Percentiles rank a stretch among this genome's conserved stretches.
Evolutionary conservation across 208 protist genomes (phyloP).

Genomic region (Lotmaria passim): DNA sequence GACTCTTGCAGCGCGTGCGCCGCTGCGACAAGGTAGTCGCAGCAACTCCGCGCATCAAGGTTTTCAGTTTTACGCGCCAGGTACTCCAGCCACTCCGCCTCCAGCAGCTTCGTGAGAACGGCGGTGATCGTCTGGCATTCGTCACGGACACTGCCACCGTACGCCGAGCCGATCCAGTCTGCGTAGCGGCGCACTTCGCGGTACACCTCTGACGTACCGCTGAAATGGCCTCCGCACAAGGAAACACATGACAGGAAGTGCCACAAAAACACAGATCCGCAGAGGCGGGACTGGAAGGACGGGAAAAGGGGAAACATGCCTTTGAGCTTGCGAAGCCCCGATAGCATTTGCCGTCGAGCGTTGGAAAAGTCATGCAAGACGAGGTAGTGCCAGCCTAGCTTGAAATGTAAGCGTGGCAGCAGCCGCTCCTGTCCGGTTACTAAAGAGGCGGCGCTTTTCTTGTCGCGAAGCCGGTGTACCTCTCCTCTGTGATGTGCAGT

Average conservation of each 20-base stretch:
- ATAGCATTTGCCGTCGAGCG: slow-evolving; percentile 47
- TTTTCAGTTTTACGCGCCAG: slow-evolving; percentile 47
- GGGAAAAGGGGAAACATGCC: slow-evolving; percentile 42
- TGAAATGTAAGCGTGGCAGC: slow-evolving; percentile 46
- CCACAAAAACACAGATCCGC: slow-evolving; percentile 56
- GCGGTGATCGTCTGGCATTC: slow-evolving; percentile 46
- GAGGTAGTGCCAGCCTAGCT: slow-evolving; percentile 71
- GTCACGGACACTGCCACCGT: slow-evolving; percentile 26
- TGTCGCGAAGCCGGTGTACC: slow-evolving; percentile 27
- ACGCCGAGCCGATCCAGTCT: slow-evolving; percentile 49
- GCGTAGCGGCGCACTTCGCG: slow-evolving; percentile 36
- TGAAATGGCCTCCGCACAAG: slow-evolving; percentile 42
- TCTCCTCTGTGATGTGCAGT: slow-evolving; percentile 36
- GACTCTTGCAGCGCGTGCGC: slow-evolving; percentile 43
- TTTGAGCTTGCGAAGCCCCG: slow-evolving; percentile 38
- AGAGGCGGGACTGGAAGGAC: slow-evolving; percentile 48
- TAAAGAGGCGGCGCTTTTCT: slow-evolving; percentile 10
- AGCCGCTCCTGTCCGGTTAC: slow-evolving; percentile 3
- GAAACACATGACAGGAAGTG: slow-evolving; percentile 49
- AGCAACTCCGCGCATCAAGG: slow-evolving; percentile 19
- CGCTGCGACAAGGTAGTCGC: slow-evolving; percentile 44
- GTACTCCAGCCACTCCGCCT: slow-evolving; percentile 58
- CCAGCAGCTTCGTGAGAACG: slow-evolving; percentile 46
- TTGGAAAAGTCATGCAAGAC: slow-evolving; percentile 49
- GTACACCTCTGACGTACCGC: slow-evolving; percentile 40